These are phyloP conservation scores for Daldinia concentrica DNA, from an alignment of 495 filamentous ascomycete genomes.

Conservation along the genomic window DNA sequence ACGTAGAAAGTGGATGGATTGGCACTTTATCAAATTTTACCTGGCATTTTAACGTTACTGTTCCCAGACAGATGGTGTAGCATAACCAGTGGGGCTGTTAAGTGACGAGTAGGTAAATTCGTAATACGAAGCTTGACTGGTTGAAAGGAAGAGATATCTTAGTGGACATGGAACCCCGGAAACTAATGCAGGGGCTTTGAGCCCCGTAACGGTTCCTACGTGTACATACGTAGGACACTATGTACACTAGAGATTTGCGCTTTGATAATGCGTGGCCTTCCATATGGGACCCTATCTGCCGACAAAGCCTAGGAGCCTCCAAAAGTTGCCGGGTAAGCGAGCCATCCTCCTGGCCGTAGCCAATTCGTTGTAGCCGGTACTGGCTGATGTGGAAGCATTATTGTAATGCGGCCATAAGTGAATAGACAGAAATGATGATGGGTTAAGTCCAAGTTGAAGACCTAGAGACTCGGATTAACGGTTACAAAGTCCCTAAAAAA, in stretches of 20 bases:
- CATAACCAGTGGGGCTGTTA: constrained; percentile 30
- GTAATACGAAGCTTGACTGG: constrained; percentile 25
- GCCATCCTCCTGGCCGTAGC: neutral
- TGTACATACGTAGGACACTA: no score
- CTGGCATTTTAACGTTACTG: no score
- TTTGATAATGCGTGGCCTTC: constrained; percentile 1
- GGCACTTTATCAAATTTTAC: no score
- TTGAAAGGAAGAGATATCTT: constrained; percentile 8
- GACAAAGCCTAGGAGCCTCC: constrained; percentile 3
- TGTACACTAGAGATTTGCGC: constrained; percentile 33
- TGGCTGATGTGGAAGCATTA: neutral
- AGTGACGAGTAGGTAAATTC: constrained; percentile 16
- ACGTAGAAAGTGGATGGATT: no score
- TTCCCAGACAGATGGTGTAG: constrained; percentile 37
- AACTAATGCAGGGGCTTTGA: constrained; percentile 39
- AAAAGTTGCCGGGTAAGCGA: constrained; percentile 20
- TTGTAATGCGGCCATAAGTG: neutral
- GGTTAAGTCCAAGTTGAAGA: neutral
- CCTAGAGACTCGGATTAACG: neutral
- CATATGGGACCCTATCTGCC: neutral
- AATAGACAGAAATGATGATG: constrained; percentile 5
- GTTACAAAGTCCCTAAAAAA: neutral
- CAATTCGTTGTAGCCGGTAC: neutral
- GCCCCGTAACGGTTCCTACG: constrained; percentile 24
- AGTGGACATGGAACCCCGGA: constrained; percentile 28